A percentile compares a stretch with the other conserved stretches of the same genome.
phyloP scores from a whole-genome alignment of 1,284 basidiomycete genomes.

The Phenoliferia sp. region DNA sequence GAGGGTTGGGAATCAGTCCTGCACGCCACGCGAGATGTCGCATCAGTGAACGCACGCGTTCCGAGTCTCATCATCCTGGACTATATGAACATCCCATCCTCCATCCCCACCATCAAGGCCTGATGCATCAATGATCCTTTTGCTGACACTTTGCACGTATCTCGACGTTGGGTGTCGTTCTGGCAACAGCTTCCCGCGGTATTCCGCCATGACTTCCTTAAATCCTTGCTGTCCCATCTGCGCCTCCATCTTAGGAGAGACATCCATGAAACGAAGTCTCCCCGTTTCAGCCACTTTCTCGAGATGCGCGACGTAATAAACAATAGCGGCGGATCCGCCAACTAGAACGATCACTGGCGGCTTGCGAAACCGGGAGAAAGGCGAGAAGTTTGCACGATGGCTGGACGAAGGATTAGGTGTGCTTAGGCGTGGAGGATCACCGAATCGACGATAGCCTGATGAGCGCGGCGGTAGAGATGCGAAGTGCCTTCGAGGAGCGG shows the following conservation, averaged over 20 bases:
- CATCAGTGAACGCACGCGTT: conserved; percentile 13
- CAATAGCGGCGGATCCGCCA: conserved; percentile 28
- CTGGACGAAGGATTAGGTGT: too few relatives aligned
- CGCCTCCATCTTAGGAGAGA: conserved; percentile 57
- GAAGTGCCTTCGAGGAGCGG: background rate
- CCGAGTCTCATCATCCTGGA: conserved; percentile 41
- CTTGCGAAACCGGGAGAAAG: background rate
- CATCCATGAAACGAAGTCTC: conserved; percentile 76
- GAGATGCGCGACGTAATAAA: conserved; percentile 50
- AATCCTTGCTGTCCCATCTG: conserved; percentile 48
- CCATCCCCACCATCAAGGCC: conserved; percentile 44
- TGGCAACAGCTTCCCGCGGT: conserved; percentile 59
- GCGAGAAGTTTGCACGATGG: too few relatives aligned
- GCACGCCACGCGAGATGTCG: background rate
- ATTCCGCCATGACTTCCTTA: conserved; percentile 54
- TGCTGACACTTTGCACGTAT: conserved; percentile 65
- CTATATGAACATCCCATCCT: conserved; percentile 36
- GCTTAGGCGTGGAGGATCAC: background rate
- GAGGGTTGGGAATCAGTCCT: background rate
- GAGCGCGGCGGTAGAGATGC: background rate
- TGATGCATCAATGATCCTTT: conserved; percentile 66
- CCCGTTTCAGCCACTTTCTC: conserved; percentile 57
- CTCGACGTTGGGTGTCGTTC: conserved; percentile 60
- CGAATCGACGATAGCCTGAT: conserved; percentile 15
- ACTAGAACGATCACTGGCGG: too few relatives aligned